Conservation (phyloP, 495 filamentous ascomycete genomes). For the Sordaria brevicollis region DNA sequence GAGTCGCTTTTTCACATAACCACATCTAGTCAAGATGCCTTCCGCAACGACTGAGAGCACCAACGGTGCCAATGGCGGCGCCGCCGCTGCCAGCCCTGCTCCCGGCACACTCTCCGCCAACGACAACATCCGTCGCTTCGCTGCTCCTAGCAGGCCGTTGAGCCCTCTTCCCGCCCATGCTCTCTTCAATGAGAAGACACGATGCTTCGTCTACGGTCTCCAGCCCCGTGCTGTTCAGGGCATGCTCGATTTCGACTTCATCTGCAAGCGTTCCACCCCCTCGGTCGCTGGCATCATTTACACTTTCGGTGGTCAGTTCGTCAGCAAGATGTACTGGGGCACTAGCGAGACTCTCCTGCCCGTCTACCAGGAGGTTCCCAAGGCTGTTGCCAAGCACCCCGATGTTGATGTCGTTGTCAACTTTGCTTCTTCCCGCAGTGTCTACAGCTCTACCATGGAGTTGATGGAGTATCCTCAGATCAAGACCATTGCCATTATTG, state of each 20-base stretch:
- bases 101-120: slow-evolving; percentile 59
- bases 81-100: slow-evolving; percentile 3
- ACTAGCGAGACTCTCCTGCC: slow-evolving; percentile 98
- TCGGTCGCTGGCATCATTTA: slow-evolving; percentile 99
- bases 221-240: slow-evolving; percentile 97
- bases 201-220: slow-evolving; percentile 99
- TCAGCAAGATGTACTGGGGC: slow-evolving; percentile 99
- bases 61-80: slow-evolving; percentile 32
- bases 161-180: slow-evolving; percentile 76
- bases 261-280: slow-evolving; percentile 94
- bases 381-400: slow-evolving; percentile 92
- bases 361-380: slow-evolving; percentile 89
- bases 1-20: slow-evolving; percentile 1
- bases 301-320: slow-evolving; percentile 98
- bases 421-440: slow-evolving; percentile 96
- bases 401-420: slow-evolving; percentile 98
- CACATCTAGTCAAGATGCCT: slow-evolving; percentile 29
- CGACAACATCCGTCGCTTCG: slow-evolving; percentile 97
- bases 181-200: slow-evolving; percentile 96
- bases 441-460: slow-evolving; percentile 97
- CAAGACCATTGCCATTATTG: slow-evolving; percentile 96
- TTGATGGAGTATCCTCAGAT: slow-evolving; percentile 96
- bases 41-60: slow-evolving; percentile 25
- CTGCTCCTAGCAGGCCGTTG: slow-evolving; percentile 81
- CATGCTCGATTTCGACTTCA: slow-evolving; percentile 99